Evolutionary conservation across 2,329 filamentous ascomycete genomes (phyloP).

Genomic region (Beauveria pseudobassiana): DNA sequence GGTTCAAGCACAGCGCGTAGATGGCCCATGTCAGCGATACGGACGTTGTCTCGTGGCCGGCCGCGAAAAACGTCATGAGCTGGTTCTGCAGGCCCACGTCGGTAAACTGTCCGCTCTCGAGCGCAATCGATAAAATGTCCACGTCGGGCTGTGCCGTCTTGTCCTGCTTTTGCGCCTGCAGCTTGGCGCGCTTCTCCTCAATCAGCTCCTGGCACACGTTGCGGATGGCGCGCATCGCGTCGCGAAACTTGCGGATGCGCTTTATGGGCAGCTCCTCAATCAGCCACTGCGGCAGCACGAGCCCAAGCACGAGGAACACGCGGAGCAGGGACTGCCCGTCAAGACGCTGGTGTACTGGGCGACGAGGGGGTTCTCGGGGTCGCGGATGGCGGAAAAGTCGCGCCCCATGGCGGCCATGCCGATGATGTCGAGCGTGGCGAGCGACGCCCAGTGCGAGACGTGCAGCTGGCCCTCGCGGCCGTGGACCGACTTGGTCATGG

Average conservation of each 20-base stretch:
- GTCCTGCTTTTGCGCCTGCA: constrained; percentile 27
- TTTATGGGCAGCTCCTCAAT: constrained; percentile 58
- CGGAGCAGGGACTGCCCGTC: constrained; percentile 32
- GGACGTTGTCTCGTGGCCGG: constrained; percentile 74
- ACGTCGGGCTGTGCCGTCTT: constrained; percentile 39
- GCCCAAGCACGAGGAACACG: constrained; percentile 48
- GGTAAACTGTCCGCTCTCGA: constrained; percentile 66
- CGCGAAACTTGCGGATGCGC: constrained; percentile 57
- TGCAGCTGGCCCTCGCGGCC: constrained; percentile 40
- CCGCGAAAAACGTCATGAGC: constrained; percentile 83
- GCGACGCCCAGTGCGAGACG: constrained; percentile 55
- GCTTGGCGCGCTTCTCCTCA: constrained; percentile 54
- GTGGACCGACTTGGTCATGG: constrained; percentile 41
- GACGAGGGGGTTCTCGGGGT: constrained; percentile 53
- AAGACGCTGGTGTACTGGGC: constrained; percentile 48
- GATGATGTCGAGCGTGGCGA: constrained; percentile 69
- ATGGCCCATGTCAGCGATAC: constrained; percentile 68
- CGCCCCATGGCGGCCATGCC: constrained; percentile 63
- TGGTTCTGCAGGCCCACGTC: constrained; percentile 81
- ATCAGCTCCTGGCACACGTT: constrained; percentile 62
- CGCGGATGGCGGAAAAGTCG: constrained; percentile 59
- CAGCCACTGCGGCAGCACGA: constrained; percentile 58
- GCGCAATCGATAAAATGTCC: constrained; percentile 75
- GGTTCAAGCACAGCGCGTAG: constrained; percentile 60
- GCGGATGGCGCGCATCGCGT: constrained; percentile 53